These are phyloP conservation scores for Juglanconis sp. DNA, from an alignment of 2,329 filamentous ascomycete genomes.

Conservation along the genomic window DNA sequence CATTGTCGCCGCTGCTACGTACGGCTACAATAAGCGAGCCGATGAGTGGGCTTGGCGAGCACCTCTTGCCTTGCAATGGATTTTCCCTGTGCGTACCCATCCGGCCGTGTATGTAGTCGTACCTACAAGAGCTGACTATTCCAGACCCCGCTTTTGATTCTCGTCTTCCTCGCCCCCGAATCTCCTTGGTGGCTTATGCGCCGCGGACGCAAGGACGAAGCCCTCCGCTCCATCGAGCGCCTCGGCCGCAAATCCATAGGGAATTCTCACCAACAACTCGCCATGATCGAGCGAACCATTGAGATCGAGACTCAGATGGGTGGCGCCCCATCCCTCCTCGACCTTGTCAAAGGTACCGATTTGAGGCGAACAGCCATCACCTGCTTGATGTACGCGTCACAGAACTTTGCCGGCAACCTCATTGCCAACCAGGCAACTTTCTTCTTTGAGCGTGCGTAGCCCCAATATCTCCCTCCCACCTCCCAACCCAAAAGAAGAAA, in stretches of 20 bases:
- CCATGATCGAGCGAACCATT: constrained; percentile 57
- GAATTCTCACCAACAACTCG: constrained; percentile 43
- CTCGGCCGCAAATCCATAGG: constrained; percentile 41
- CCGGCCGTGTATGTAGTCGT: neutral
- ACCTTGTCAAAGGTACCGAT: constrained; percentile 51
- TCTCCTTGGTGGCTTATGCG: constrained; percentile 56
- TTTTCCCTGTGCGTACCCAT: constrained; percentile 41
- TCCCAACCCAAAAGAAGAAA: neutral
- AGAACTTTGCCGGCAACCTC: constrained; percentile 61
- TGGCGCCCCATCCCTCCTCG: constrained; percentile 44
- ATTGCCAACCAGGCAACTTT: constrained; percentile 62
- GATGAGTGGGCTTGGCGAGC: constrained; percentile 41
- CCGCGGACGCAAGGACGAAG: constrained; percentile 43
- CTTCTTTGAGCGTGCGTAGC: constrained; percentile 52
- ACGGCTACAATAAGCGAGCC: constrained; percentile 42
- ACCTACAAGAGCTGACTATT: neutral
- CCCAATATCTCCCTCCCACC: neutral
- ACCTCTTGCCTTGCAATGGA: constrained; percentile 56
- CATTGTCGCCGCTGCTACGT: constrained; percentile 57
- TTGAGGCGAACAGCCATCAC: constrained; percentile 52
- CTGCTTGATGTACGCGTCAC: constrained; percentile 55
- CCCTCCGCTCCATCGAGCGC: constrained; percentile 43
- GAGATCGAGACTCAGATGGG: constrained; percentile 46
- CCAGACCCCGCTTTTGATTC: constrained; percentile 45
- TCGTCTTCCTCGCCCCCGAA: constrained; percentile 49